phyloP scores from a whole-genome alignment of 2,329 filamentous ascomycete species.

The Fusarium multiceps region DNA sequence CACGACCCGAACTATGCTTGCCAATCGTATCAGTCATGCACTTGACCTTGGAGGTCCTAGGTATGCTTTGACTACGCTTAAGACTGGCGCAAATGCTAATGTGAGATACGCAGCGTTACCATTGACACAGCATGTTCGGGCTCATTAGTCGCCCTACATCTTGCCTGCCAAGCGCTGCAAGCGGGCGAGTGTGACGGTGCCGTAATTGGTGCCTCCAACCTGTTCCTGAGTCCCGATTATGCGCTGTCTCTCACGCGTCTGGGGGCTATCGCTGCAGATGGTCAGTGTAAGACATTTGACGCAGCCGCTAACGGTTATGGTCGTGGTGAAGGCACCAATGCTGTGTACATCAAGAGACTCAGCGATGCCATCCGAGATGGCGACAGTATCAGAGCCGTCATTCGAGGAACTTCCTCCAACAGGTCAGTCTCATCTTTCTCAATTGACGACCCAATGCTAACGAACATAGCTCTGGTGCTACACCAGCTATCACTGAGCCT shows the following conservation, averaged over 20 bases:
- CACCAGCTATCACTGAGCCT: slow-evolving; percentile 64
- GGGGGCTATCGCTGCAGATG: slow-evolving; percentile 48
- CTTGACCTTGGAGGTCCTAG: slow-evolving; percentile 43
- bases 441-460: slow-evolving; percentile 39
- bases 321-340: slow-evolving; percentile 66
- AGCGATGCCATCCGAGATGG: slow-evolving; percentile 63
- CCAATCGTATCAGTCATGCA: slow-evolving; percentile 42
- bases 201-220: slow-evolving; percentile 49
- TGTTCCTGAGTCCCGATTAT: slow-evolving; percentile 45
- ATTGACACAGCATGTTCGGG: slow-evolving; percentile 61
- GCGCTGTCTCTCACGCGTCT: slow-evolving; percentile 41
- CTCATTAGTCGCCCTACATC: slow-evolving; percentile 56
- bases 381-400: slow-evolving; percentile 62
- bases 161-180: slow-evolving; percentile 50
- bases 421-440: slow-evolving; percentile 43
- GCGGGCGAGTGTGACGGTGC: slow-evolving; percentile 49
- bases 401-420: slow-evolving; percentile 61
- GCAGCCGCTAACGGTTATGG: slow-evolving; percentile 62
- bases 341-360: slow-evolving; percentile 65
- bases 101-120: slow-evolving; percentile 50
- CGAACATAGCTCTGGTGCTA: slow-evolving; percentile 55
- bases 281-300: slow-evolving; percentile 61
- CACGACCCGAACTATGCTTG: slow-evolving; percentile 44
- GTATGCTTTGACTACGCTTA: slow-evolving; percentile 14
- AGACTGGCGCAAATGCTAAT: slow-evolving; percentile 11